Evolutionary conservation across 2,329 filamentous ascomycete genomes (phyloP).

Genomic region (Grosmannia serpens): DNA sequence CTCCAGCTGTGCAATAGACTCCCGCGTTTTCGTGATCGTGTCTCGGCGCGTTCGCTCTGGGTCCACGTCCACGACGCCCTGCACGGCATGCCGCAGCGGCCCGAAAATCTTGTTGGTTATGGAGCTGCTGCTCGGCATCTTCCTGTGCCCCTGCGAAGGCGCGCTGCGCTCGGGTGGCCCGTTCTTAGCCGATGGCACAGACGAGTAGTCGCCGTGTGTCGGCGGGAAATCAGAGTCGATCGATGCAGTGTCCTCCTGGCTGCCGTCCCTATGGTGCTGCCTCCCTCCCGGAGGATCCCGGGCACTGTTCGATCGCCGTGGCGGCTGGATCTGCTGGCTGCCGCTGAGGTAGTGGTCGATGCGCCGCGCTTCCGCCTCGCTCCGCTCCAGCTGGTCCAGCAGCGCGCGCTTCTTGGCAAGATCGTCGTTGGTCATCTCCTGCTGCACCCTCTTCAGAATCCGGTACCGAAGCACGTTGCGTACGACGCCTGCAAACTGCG

Average conservation of each 20-base stretch:
- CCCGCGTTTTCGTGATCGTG: constrained; percentile 88
- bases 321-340: constrained; percentile 51
- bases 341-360: constrained; percentile 86
- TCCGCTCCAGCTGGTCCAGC: constrained; percentile 82
- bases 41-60: constrained; percentile 87
- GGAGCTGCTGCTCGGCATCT: constrained; percentile 73
- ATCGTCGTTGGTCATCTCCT: constrained; percentile 94
- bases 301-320: constrained; percentile 55
- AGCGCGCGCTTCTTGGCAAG: constrained; percentile 74
- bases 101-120: constrained; percentile 93
- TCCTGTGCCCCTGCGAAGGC: constrained; percentile 51
- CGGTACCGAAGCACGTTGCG: constrained; percentile 79
- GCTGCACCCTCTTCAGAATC: constrained; percentile 86
- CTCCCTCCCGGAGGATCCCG: constrained; percentile 24
- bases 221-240: constrained; percentile 95
- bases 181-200: constrained; percentile 63
- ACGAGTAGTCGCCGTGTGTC: constrained; percentile 62
- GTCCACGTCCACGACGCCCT: constrained; percentile 92
- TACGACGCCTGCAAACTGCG: constrained; percentile 93
- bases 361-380: constrained; percentile 82
- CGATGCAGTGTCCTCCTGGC: constrained; percentile 68
- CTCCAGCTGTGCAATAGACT: constrained; percentile 76
- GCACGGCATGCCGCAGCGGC: constrained; percentile 85
- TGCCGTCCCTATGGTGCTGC: constrained; percentile 42
- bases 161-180: constrained; percentile 44